A percentile compares a stretch with the other conserved stretches of the same genome.
Evolutionary conservation across 2,329 filamentous ascomycete species (phyloP).

Genomic region (Mollisia scopiformis): DNA sequence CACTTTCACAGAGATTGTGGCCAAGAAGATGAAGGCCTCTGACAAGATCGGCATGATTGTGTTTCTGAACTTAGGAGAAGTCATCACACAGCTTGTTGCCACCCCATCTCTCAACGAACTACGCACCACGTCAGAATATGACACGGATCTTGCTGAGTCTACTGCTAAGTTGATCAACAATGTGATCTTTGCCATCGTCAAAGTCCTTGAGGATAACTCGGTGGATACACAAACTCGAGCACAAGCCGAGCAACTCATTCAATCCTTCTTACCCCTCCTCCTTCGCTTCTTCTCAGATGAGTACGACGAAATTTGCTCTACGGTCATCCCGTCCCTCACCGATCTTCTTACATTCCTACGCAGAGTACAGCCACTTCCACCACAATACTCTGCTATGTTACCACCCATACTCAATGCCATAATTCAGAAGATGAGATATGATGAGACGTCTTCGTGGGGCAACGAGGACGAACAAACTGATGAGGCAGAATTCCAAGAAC

Average conservation of each 20-base stretch:
- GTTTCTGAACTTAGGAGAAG: slow-evolving; percentile 84
- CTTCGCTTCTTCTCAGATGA: slow-evolving; percentile 96
- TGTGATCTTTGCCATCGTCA: slow-evolving; percentile 83
- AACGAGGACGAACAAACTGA: slow-evolving; percentile 94
- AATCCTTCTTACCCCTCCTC: slow-evolving; percentile 82
- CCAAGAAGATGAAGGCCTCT: slow-evolving; percentile 93
- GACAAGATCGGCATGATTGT: slow-evolving; percentile 95
- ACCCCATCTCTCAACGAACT: slow-evolving; percentile 81
- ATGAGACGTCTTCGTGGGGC: slow-evolving; percentile 92
- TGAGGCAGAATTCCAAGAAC: slow-evolving; percentile 95
- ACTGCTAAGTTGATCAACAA: slow-evolving; percentile 96
- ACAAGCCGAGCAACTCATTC: slow-evolving; percentile 80
- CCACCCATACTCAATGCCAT: slow-evolving; percentile 89
- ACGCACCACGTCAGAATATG: slow-evolving; percentile 83
- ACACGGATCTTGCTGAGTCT: slow-evolving; percentile 92
- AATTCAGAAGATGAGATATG: slow-evolving; percentile 95
- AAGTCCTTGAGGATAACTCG: slow-evolving; percentile 72
- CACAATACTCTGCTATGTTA: slow-evolving; percentile 80
- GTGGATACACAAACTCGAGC: slow-evolving; percentile 66
- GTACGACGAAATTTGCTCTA: slow-evolving; percentile 97
- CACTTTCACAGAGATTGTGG: slow-evolving; percentile 92
- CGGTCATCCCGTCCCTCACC: slow-evolving; percentile 89
- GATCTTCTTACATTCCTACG: slow-evolving; percentile 91
- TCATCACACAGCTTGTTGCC: slow-evolving; percentile 82
- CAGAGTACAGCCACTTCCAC: slow-evolving; percentile 74